A percentile compares a stretch with the other conserved stretches of the same genome.
Evolutionary conservation across 495 filamentous ascomycete species (phyloP).

Genomic region (Penicillium psychrofluorescens): DNA sequence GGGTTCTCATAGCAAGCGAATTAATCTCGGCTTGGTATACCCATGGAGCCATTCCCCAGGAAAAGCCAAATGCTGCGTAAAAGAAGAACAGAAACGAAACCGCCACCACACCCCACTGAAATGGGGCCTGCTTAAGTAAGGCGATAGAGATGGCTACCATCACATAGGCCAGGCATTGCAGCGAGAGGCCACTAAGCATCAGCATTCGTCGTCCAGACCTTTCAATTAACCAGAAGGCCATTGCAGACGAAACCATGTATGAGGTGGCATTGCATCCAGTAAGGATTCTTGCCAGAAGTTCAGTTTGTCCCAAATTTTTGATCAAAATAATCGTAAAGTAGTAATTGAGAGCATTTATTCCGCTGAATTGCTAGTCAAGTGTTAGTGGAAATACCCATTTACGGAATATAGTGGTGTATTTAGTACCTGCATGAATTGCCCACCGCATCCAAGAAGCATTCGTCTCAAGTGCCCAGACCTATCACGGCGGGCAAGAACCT

Average conservation of each 20-base stretch:
- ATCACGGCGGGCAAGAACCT: background rate
- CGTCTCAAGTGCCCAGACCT: background rate
- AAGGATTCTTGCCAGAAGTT: slow-evolving; percentile 70
- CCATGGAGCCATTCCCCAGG: slow-evolving; percentile 27
- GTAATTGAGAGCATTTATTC: slow-evolving; percentile 46
- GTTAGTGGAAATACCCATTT: too few relatives aligned
- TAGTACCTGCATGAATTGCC: background rate
- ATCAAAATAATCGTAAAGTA: slow-evolving; percentile 45
- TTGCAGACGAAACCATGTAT: slow-evolving; percentile 58
- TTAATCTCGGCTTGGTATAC: slow-evolving; percentile 52
- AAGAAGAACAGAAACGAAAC: slow-evolving; percentile 16
- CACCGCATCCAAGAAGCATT: background rate
- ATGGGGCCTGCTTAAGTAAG: slow-evolving; percentile 20
- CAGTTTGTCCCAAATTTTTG: slow-evolving; percentile 42
- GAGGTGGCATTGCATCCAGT: slow-evolving; percentile 65
- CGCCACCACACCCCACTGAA: slow-evolving; percentile 8
- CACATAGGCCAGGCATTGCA: slow-evolving; percentile 11
- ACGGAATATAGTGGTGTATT: too few relatives aligned
- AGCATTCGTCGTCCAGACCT: slow-evolving; percentile 56
- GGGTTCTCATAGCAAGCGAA: slow-evolving; percentile 38
- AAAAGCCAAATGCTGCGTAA: slow-evolving; percentile 13
- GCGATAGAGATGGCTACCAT: slow-evolving; percentile 23
- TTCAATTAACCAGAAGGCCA: slow-evolving; percentile 67
- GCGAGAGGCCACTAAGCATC: slow-evolving; percentile 46
- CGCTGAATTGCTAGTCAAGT: slow-evolving; percentile 24